Conservation (phyloP, 176 grass and related monocot genomes). For the Musa schizocarpa region DNA sequence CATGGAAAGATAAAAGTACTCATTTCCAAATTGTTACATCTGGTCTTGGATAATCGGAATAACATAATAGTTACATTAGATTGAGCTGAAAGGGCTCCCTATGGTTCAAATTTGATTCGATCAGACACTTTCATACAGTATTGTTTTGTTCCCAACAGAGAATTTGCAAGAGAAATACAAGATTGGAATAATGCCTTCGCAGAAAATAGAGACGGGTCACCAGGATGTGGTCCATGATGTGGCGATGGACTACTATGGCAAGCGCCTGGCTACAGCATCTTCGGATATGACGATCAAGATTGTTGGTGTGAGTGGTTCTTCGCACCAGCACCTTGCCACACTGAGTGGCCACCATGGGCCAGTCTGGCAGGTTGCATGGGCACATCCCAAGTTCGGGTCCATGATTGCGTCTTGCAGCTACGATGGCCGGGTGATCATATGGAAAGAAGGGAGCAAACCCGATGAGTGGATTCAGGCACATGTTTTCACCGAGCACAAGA, state of each 20-base stretch:
- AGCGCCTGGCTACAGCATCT: background rate
- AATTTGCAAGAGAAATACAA: background rate
- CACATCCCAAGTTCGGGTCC: background rate
- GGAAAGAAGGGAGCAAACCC: background rate
- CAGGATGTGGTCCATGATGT: slow-evolving; percentile 4
- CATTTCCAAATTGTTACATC: no score
- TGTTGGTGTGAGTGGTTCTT: slow-evolving; percentile 1
- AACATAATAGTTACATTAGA: no score
- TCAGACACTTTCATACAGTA: no score
- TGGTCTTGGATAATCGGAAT: no score
- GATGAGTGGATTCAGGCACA: slow-evolving; percentile 1
- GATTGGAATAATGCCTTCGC: background rate
- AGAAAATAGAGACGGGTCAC: slow-evolving; percentile 2
- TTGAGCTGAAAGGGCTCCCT: no score
- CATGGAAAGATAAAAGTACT: no score
- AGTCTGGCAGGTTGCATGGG: slow-evolving; percentile 9
- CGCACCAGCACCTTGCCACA: background rate
- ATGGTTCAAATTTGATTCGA: no score
- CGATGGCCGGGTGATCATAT: slow-evolving; percentile 2
- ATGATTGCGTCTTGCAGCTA: slow-evolving; percentile 1
- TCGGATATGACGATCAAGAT: slow-evolving; percentile 1
- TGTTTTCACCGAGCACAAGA: slow-evolving; percentile 6
- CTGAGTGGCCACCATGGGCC: slow-evolving; percentile 4
- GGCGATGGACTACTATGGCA: slow-evolving; percentile 1
- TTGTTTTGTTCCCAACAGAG: no score